A percentile compares a stretch with the other conserved stretches of the same genome.
These are phyloP conservation scores for Pseudohalonectria lignicola DNA, from an alignment of 2,329 filamentous ascomycete species.

Conservation along the genomic window DNA sequence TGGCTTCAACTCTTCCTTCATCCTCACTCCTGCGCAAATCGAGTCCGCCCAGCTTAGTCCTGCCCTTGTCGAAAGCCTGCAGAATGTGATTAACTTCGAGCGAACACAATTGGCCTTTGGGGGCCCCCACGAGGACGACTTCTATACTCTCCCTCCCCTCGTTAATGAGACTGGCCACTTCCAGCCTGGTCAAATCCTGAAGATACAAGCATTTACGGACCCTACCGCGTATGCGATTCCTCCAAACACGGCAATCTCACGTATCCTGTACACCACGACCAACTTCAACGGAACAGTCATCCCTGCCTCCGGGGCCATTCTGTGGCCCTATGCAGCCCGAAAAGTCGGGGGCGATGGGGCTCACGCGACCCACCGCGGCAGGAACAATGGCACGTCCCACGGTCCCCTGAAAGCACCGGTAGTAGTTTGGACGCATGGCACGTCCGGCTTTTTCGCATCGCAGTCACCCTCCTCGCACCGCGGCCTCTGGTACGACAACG, in stretches of 20 bases:
- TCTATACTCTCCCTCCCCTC: constrained; percentile 22
- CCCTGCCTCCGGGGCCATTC: constrained; percentile 35
- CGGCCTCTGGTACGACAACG: constrained; percentile 26
- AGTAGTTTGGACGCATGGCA: constrained; percentile 32
- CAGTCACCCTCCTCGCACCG: constrained; percentile 28
- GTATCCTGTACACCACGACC: constrained; percentile 34
- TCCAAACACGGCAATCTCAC: constrained; percentile 29
- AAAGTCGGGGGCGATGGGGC: constrained; percentile 1
- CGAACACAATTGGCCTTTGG: constrained; percentile 20
- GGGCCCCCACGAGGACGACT: constrained; percentile 21
- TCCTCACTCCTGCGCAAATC: constrained; percentile 14
- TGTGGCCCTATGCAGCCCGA: constrained; percentile 31
- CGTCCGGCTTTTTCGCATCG: constrained; percentile 25
- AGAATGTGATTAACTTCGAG: constrained; percentile 16
- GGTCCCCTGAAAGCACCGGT: constrained; percentile 17
- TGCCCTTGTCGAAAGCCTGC: constrained; percentile 9
- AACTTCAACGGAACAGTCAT: constrained; percentile 31
- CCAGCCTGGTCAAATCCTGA: constrained; percentile 24
- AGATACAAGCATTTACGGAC: constrained; percentile 26
- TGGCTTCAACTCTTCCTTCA: constrained; percentile 18
- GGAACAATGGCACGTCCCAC: no score
- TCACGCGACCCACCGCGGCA: no score
- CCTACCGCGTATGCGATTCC: constrained; percentile 25
- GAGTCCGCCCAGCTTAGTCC: constrained; percentile 10
- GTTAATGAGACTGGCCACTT: constrained; percentile 7